Conservation (phyloP, 306 rosid genomes). For the Myrica gale region DNA sequence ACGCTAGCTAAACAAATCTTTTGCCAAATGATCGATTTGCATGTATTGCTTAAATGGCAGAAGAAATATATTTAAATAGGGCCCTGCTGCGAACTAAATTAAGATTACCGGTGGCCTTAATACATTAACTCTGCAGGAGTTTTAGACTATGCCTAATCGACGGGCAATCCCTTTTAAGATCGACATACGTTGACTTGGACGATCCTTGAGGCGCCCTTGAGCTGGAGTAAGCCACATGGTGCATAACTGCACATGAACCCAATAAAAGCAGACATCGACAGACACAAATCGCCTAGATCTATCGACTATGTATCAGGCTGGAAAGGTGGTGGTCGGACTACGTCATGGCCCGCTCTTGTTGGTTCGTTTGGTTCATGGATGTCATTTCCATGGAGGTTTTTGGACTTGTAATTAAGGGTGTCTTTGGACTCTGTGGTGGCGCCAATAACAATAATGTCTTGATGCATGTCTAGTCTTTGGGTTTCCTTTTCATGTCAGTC, state of each 20-base stretch:
- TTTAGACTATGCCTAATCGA: not conserved
- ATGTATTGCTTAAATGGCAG: no score
- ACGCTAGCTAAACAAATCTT: no score
- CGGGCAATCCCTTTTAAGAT: not conserved
- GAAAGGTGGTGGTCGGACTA: constrained; percentile 23
- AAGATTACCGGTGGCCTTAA: not conserved
- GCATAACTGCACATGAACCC: not conserved
- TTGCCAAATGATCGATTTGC: no score
- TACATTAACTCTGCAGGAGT: not conserved
- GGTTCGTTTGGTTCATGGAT: not conserved
- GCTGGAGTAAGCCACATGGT: not conserved
- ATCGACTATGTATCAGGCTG: not conserved
- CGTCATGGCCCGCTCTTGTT: not conserved
- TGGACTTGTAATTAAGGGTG: not conserved
- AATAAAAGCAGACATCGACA: not conserved
- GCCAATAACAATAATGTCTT: constrained; percentile 1
- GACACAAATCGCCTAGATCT: not conserved
- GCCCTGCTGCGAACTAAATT: no score
- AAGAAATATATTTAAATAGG: no score
- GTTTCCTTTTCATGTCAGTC: not conserved
- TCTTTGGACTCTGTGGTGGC: not conserved
- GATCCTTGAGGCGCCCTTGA: not conserved
- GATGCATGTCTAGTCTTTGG: not conserved
- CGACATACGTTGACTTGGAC: not conserved
- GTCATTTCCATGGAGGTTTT: not conserved